Evolutionary conservation across 257 asterid species (phyloP).

Genomic region (Knoxia roxburghii): DNA sequence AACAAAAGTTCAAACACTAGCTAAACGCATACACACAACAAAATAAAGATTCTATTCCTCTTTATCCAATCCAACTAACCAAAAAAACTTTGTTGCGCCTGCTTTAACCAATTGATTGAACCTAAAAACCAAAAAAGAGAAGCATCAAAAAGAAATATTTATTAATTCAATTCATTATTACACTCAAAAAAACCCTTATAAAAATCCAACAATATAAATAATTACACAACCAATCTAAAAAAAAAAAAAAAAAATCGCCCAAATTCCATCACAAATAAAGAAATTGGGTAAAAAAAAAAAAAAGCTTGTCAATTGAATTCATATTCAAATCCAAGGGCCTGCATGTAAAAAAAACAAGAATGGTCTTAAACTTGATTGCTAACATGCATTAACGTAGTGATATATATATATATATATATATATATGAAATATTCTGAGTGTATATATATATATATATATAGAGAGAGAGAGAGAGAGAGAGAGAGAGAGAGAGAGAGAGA

Average conservation of each 20-base stretch:
- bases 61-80: slow-evolving; percentile 24
- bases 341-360: slow-evolving; percentile 11
- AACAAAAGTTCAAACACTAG: slow-evolving; percentile 7
- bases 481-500: too few species aligned
- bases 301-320: slow-evolving; percentile 18
- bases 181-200: too few species aligned
- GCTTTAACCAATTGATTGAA: slow-evolving; percentile 18
- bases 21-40: not conserved
- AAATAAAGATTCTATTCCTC: slow-evolving; percentile 24
- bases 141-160: slow-evolving; percentile 1
- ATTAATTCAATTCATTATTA: slow-evolving; percentile 23
- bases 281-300: too few species aligned
- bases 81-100: slow-evolving; percentile 16
- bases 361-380: slow-evolving; percentile 18
- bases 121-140: slow-evolving; percentile 7
- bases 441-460: too few species aligned
- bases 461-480: too few species aligned
- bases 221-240: too few species aligned
- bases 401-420: not conserved
- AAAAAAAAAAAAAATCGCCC: too few species aligned
- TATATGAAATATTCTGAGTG: slow-evolving; percentile 26
- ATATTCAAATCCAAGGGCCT: slow-evolving; percentile 27
- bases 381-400: slow-evolving; percentile 17
- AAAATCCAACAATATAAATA: too few species aligned
- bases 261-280: too few species aligned